Evolutionary conservation across 2,329 filamentous ascomycete genomes (phyloP).

Genomic region (Leptographium wingfieldii): DNA sequence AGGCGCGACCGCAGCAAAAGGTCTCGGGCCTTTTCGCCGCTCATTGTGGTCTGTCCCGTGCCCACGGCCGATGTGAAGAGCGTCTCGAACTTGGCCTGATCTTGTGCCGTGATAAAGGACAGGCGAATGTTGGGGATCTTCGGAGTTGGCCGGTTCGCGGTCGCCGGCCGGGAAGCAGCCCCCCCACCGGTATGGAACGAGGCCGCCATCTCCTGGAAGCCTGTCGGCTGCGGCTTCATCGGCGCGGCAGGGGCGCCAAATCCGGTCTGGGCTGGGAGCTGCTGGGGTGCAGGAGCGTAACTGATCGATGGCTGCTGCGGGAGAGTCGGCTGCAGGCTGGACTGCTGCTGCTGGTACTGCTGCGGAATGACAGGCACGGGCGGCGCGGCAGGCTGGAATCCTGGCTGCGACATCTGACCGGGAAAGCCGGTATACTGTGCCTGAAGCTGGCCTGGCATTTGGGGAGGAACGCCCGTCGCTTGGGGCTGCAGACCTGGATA

Average conservation of each 20-base stretch:
- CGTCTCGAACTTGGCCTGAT: slow-evolving; percentile 95
- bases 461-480: slow-evolving; percentile 35
- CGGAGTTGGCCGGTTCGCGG: slow-evolving; percentile 40
- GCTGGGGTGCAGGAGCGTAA: slow-evolving; percentile 37
- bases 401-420: slow-evolving; percentile 40
- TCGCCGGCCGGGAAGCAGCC: slow-evolving; percentile 22
- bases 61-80: slow-evolving; percentile 93
- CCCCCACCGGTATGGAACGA: slow-evolving; percentile 44
- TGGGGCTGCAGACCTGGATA: slow-evolving; percentile 38
- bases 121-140: slow-evolving; percentile 90
- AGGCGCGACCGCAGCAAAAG: slow-evolving; percentile 79
- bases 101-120: slow-evolving; percentile 88
- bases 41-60: slow-evolving; percentile 70
- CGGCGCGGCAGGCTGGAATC: slow-evolving; percentile 44
- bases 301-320: slow-evolving; percentile 30
- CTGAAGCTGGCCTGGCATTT: slow-evolving; percentile 45
- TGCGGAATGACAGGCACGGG: slow-evolving; percentile 46
- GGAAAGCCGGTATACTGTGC: slow-evolving; percentile 58
- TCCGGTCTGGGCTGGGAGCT: slow-evolving; percentile 26
- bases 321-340: neutral
- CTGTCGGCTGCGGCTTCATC: slow-evolving; percentile 53
- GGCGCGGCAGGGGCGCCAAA: slow-evolving; percentile 31
- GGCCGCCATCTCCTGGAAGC: slow-evolving; percentile 54
- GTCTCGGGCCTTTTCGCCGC: slow-evolving; percentile 85
- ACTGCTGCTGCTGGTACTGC: slow-evolving; percentile 40